A percentile compares a stretch with the other conserved stretches of the same genome.
Evolutionary conservation across 2,329 filamentous ascomycete genomes (phyloP).

Genomic region (Kalmusia sp.): DNA sequence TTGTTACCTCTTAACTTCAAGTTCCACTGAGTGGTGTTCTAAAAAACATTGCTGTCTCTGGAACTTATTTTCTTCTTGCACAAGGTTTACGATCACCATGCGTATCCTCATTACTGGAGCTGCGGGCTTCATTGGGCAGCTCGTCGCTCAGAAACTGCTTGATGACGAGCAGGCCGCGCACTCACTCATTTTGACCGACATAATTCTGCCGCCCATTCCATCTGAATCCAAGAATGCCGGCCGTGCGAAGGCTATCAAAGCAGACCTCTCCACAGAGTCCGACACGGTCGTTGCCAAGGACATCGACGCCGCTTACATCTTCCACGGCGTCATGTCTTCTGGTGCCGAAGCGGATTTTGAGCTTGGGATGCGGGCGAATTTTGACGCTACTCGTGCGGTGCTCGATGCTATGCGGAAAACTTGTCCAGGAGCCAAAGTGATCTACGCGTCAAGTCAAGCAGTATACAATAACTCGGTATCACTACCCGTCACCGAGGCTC

Average conservation of each 20-base stretch:
- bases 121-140: conserved; percentile 67
- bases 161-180: conserved; percentile 49
- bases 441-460: conserved; percentile 66
- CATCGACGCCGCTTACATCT: conserved; percentile 53
- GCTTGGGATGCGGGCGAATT: conserved; percentile 63
- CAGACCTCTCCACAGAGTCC: conserved; percentile 54
- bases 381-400: conserved; percentile 62
- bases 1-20: too few species aligned
- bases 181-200: conserved; percentile 62
- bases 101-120: conserved; percentile 66
- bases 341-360: conserved; percentile 66
- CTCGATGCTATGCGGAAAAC: conserved; percentile 59
- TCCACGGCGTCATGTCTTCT: conserved; percentile 71
- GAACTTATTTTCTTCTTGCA: too few species aligned
- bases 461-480: conserved; percentile 64
- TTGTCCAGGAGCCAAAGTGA: conserved; percentile 60
- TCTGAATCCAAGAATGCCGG: conserved; percentile 37
- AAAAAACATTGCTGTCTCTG: too few species aligned
- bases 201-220: conserved; percentile 59
- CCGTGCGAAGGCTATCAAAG: conserved; percentile 57
- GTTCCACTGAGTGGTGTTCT: too few species aligned
- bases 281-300: conserved; percentile 15
- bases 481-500: conserved; percentile 21
- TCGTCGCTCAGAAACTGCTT: conserved; percentile 61
- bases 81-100: conserved; percentile 18